These are phyloP conservation scores for Phalaenopsis equestris DNA, from an alignment of 106 monocot species.

Conservation along the genomic window DNA sequence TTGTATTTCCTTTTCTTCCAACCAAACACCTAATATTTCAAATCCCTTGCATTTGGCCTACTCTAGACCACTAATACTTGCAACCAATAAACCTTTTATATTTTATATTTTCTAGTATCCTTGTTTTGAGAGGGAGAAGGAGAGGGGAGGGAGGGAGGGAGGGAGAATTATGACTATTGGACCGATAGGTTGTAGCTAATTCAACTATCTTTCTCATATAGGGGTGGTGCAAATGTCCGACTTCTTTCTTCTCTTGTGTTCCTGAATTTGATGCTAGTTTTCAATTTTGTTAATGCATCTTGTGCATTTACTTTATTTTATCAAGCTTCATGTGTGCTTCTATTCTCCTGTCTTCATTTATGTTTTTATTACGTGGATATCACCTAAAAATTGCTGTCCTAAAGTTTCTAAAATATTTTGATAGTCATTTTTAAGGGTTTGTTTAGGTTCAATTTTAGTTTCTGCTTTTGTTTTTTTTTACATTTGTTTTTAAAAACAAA, in stretches of 20 bases:
- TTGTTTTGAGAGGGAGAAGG: no score
- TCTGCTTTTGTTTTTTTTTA: not conserved
- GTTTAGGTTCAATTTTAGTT: not conserved
- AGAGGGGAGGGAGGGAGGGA: no score
- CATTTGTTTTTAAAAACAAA: no score
- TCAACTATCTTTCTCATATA: not conserved
- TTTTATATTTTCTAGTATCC: no score
- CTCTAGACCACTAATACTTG: no score
- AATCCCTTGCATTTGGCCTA: no score
- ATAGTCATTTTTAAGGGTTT: not conserved
- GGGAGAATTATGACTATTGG: no score
- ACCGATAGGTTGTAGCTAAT: not conserved
- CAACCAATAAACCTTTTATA: no score
- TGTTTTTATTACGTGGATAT: not conserved
- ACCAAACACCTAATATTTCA: no score
- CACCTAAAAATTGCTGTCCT: not conserved
- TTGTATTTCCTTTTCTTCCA: no score
- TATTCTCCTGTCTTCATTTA: not conserved
- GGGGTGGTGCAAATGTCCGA: not conserved
- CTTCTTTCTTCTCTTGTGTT: not conserved
- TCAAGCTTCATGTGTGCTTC: not conserved
- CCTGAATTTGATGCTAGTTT: not conserved
- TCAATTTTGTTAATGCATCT: not conserved
- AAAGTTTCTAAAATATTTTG: not conserved
- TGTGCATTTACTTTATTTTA: not conserved